These are phyloP conservation scores for Capsicum rhomboideum DNA, from an alignment of 257 asterid genomes.

Conservation along the genomic window DNA sequence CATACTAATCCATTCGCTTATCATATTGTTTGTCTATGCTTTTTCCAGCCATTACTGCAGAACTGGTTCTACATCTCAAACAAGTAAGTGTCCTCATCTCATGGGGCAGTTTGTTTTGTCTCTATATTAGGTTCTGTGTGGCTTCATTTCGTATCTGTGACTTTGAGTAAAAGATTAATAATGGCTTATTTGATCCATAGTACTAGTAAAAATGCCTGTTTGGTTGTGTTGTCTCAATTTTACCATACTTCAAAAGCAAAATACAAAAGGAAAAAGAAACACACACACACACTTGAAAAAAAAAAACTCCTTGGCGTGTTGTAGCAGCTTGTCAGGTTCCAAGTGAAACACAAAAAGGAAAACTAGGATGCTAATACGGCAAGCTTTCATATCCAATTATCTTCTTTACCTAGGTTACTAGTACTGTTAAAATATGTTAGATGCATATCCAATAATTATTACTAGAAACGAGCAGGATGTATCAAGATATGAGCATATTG, in stretches of 20 bases:
- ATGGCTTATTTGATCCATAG: neutral
- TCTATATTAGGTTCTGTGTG: neutral
- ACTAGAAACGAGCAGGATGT: neutral
- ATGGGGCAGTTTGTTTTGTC: neutral
- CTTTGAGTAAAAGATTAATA: neutral
- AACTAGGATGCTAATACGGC: neutral
- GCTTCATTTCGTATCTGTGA: neutral
- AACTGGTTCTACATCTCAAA: conserved; percentile 77
- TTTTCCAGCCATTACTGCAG: conserved; percentile 77
- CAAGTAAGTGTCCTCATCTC: conserved; percentile 42
- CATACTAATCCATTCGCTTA: conserved; percentile 3
- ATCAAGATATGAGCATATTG: neutral
- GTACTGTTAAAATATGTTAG: neutral
- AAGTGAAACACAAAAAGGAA: neutral
- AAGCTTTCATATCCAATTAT: neutral
- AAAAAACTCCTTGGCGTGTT: neutral
- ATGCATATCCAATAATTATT: neutral
- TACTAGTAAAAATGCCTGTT: neutral
- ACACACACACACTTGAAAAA: neutral
- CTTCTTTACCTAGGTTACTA: neutral
- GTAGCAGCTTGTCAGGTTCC: neutral
- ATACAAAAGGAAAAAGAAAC: neutral
- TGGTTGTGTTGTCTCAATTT: neutral
- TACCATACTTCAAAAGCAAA: neutral
- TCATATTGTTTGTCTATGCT: neutral